Evolutionary conservation across 1,284 basidiomycete species (phyloP).

Genomic region (Volvariella volvacea): DNA sequence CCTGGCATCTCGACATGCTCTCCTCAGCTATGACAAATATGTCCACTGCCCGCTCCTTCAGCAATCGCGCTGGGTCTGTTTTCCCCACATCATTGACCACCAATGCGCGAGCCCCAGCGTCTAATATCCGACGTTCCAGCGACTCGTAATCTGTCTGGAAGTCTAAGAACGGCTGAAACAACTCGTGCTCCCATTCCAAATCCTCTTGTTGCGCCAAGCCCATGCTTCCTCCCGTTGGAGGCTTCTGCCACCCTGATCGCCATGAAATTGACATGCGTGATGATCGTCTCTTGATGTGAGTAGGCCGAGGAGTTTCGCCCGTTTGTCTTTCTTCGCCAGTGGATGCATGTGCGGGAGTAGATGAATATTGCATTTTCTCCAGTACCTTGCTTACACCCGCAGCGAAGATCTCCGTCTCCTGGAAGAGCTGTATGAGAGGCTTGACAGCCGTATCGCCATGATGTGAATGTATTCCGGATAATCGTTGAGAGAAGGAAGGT

Average conservation of each 20-base stretch:
- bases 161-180: conserved; percentile 90
- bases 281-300: conserved; percentile 42
- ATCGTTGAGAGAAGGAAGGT: conserved; percentile 74
- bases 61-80: conserved; percentile 53
- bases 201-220: conserved; percentile 26
- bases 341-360: conserved; percentile 20
- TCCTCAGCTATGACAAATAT: conserved; percentile 77
- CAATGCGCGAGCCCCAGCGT: conserved; percentile 45
- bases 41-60: conserved; percentile 68
- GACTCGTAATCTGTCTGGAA: conserved; percentile 78
- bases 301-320: conserved; percentile 12
- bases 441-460: conserved; percentile 58
- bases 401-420: conserved; percentile 78
- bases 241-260: conserved; percentile 37
- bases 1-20: conserved; percentile 64
- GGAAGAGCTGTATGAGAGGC: conserved; percentile 66
- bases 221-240: conserved; percentile 23
- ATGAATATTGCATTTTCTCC: conserved; percentile 59
- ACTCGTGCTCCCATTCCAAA: conserved; percentile 79
- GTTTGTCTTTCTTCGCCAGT: conserved; percentile 7
- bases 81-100: conserved; percentile 28
- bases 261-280: conserved; percentile 71
- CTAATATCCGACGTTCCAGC: conserved; percentile 67
- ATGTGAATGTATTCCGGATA: conserved; percentile 59
- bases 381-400: conserved; percentile 64